These are phyloP conservation scores for Macroventuria anomochaeta DNA, from an alignment of 2,329 filamentous ascomycete species.

Conservation along the genomic window DNA sequence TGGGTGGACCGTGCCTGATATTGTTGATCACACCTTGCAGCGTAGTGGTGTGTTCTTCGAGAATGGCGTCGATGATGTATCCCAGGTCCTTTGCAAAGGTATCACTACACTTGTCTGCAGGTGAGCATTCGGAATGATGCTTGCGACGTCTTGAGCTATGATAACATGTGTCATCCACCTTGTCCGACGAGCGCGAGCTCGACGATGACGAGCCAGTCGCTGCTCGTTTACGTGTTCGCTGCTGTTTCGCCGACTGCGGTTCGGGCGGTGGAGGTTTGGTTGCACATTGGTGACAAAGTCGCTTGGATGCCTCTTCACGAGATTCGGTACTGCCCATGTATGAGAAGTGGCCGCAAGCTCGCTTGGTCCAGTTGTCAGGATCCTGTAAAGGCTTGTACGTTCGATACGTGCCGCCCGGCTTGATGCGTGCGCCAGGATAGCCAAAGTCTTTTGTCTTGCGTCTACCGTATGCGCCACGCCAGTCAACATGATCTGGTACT, in stretches of 20 bases:
- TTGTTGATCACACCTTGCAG: constrained; percentile 51
- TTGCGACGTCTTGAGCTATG: constrained; percentile 14
- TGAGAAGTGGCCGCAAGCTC: constrained; percentile 41
- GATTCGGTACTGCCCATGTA: constrained; percentile 20
- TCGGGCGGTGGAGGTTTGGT: constrained; percentile 14
- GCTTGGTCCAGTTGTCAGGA: constrained; percentile 36
- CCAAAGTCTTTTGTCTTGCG: constrained; percentile 44
- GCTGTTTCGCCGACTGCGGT: constrained; percentile 5
- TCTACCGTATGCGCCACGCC: constrained; percentile 39
- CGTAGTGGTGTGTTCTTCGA: constrained; percentile 49
- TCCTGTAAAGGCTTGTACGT: constrained; percentile 25
- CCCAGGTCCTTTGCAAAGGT: constrained; percentile 46
- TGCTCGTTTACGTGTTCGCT: constrained; percentile 15
- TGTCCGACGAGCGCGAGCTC: constrained; percentile 16
- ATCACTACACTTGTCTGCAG: constrained; percentile 33
- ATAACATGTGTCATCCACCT: neutral
- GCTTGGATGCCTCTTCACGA: constrained; percentile 23
- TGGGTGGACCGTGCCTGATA: constrained; percentile 35
- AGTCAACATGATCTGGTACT: constrained; percentile 38
- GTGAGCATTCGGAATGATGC: constrained; percentile 23
- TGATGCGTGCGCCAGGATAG: constrained; percentile 42
- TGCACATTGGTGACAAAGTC: constrained; percentile 31
- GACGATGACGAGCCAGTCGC: constrained; percentile 23
- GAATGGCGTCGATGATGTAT: constrained; percentile 49
- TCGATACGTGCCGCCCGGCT: constrained; percentile 20